Evolutionary conservation across 805 yeast genomes (phyloP).

Genomic region (Candida broadrunensis): DNA sequence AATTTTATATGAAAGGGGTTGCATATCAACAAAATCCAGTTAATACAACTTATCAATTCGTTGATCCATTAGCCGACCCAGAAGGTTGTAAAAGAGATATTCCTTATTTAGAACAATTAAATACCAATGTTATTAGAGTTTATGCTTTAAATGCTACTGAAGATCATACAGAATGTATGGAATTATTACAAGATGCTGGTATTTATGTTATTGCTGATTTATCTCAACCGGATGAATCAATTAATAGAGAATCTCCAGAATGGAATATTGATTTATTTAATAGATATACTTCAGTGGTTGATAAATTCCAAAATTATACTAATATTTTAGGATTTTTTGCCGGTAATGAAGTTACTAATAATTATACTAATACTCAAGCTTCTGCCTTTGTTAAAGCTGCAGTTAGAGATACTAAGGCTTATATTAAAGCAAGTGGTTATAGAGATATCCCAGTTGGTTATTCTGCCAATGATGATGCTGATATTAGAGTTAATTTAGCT

Average conservation of each 20-base stretch:
- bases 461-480: constrained; percentile 73
- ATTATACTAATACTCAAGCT: constrained; percentile 62
- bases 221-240: constrained; percentile 64
- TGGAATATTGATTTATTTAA: constrained; percentile 64
- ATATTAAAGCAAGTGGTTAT: constrained; percentile 58
- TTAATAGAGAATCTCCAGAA: constrained; percentile 58
- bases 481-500: constrained; percentile 64
- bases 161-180: constrained; percentile 72
- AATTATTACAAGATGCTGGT: constrained; percentile 70
- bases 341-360: constrained; percentile 81
- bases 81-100: constrained; percentile 67
- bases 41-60: constrained; percentile 46
- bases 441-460: constrained; percentile 77
- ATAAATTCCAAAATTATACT: constrained; percentile 63
- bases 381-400: constrained; percentile 85
- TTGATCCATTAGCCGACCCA: constrained; percentile 69
- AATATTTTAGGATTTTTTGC: constrained; percentile 81
- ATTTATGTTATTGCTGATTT: constrained; percentile 90
- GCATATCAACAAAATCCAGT: constrained; percentile 75
- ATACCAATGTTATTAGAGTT: constrained; percentile 72
- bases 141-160: constrained; percentile 64
- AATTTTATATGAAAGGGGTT: constrained; percentile 72
- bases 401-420: constrained; percentile 69
- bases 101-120: constrained; percentile 59
- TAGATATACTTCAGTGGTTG: constrained; percentile 70